These are phyloP conservation scores for Pythium chondricola DNA, from an alignment of 352 stramenopile genomes.

Conservation along the genomic window DNA sequence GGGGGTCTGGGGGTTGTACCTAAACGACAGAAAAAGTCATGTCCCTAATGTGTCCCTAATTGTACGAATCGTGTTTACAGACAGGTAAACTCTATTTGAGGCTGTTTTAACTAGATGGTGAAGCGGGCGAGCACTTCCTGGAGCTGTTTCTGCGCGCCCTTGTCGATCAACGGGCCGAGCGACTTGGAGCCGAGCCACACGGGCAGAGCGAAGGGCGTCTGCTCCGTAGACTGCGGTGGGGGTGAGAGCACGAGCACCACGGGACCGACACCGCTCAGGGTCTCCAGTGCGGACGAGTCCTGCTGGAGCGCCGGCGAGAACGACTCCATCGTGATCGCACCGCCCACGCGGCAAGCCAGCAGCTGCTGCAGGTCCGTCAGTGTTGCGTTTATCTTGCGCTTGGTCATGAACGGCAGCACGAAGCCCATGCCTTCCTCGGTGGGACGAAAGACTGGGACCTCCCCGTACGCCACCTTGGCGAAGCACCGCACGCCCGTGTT, in stretches of 20 bases:
- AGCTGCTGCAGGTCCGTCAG: slow-evolving; percentile 22
- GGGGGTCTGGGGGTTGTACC: too few relatives aligned
- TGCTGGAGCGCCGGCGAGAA: slow-evolving; percentile 34
- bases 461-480: slow-evolving; percentile 46
- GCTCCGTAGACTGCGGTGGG: not conserved
- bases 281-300: slow-evolving; percentile 20
- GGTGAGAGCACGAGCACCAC: slow-evolving; percentile 29
- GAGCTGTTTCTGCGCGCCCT: slow-evolving; percentile 39
- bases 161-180: slow-evolving; percentile 48
- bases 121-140: slow-evolving; percentile 12
- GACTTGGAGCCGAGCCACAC: slow-evolving; percentile 55
- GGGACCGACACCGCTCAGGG: slow-evolving; percentile 33
- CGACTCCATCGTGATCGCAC: slow-evolving; percentile 19
- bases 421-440: slow-evolving; percentile 73
- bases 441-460: slow-evolving; percentile 59
- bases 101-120: not conserved
- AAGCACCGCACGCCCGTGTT: slow-evolving; percentile 88
- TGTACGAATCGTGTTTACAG: not conserved
- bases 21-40: too few relatives aligned
- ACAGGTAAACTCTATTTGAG: not conserved
- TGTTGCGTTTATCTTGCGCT: slow-evolving; percentile 40
- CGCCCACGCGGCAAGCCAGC: slow-evolving; percentile 20
- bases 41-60: slow-evolving; percentile 2
- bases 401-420: slow-evolving; percentile 77
- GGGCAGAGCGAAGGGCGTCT: slow-evolving; percentile 27